Evolutionary conservation across 306 rosid species (phyloP).

Genomic region (Gastrolobium villosum): DNA sequence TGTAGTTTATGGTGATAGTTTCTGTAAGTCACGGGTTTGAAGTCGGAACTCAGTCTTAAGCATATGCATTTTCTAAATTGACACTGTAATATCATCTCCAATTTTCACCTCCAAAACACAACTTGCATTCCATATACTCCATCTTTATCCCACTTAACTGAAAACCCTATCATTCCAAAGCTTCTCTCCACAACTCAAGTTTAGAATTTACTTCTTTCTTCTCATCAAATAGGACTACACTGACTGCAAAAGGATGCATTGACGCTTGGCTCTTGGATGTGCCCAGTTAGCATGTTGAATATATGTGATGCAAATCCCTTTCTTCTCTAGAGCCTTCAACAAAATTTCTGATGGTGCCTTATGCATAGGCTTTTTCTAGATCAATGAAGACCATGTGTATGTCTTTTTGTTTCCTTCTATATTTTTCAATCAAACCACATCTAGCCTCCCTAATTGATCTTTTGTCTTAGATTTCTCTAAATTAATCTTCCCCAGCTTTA

Average conservation of each 20-base stretch:
- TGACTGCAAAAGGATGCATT: too few relatives aligned
- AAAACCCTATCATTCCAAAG: not conserved
- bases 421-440: not conserved
- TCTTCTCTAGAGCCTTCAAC: not conserved
- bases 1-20: conserved; percentile 7
- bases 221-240: not conserved
- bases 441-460: not conserved
- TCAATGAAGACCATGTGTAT: not conserved
- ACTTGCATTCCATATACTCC: not conserved
- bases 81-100: too few relatives aligned
- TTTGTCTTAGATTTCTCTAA: too few relatives aligned
- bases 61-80: not conserved
- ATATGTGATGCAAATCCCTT: too few relatives aligned
- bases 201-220: not conserved
- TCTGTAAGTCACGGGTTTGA: conserved; percentile 32
- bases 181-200: not conserved
- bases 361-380: not conserved
- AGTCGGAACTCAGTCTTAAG: not conserved
- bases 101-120: too few relatives aligned
- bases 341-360: not conserved
- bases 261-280: too few relatives aligned
- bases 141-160: not conserved
- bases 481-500: not conserved
- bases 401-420: not conserved
- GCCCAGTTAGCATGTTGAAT: too few relatives aligned